These are phyloP conservation scores for Botrytis fabae DNA, from an alignment of 2,329 filamentous ascomycete species.

Conservation along the genomic window DNA sequence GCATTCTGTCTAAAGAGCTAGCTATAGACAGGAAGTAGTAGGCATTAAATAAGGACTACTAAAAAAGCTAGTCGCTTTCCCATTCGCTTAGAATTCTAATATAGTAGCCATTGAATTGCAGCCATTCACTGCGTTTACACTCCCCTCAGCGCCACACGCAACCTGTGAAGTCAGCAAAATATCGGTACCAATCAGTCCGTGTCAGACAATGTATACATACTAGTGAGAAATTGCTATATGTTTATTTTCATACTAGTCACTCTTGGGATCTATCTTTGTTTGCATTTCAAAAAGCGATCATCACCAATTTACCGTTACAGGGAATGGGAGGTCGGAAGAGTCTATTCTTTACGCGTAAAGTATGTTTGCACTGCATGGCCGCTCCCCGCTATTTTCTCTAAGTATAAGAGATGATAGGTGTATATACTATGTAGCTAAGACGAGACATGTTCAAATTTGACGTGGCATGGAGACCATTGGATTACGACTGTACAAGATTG, in stretches of 20 bases:
- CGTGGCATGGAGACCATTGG: background rate
- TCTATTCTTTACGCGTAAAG: background rate
- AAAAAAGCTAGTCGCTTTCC: no score
- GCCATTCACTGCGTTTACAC: no score
- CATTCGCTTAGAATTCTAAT: no score
- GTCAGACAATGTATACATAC: background rate
- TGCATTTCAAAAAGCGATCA: background rate
- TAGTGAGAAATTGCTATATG: background rate
- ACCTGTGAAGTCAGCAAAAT: background rate
- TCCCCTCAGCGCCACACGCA: no score
- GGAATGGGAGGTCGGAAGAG: background rate
- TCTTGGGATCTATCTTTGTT: background rate
- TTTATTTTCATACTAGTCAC: background rate
- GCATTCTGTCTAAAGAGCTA: no score
- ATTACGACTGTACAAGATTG: no score
- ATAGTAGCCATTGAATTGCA: no score
- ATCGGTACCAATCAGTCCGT: background rate
- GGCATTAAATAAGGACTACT: no score
- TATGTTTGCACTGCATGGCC: background rate
- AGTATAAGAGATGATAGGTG: background rate
- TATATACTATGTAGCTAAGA: background rate
- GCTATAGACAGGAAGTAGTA: no score
- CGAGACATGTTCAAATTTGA: background rate
- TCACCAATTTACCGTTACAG: background rate
- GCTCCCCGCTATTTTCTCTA: no score